phyloP scores from a whole-genome alignment of 2,329 filamentous ascomycete species.

The Xylariomycetidae sp. region DNA sequence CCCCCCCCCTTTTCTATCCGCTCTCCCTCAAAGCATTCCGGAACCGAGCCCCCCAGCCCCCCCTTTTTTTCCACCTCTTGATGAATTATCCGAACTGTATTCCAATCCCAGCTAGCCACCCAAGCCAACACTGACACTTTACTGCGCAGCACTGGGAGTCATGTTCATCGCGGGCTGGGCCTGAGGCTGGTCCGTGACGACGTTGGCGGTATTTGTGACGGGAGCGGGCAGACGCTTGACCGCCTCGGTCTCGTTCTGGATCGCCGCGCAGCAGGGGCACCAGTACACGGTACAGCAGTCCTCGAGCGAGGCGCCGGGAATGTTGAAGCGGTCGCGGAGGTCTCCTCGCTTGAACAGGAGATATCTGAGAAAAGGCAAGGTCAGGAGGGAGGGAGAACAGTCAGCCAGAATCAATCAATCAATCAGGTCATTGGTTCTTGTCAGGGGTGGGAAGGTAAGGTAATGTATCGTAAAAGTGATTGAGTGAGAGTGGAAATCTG shows the following conservation, averaged over 20 bases:
- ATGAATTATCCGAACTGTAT: too few relatives aligned
- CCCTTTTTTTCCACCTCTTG: too few relatives aligned
- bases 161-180: slow-evolving; percentile 6
- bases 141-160: background rate
- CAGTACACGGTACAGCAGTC: slow-evolving; percentile 52
- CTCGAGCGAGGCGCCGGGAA: slow-evolving; percentile 41
- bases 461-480: too few relatives aligned
- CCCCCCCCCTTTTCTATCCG: too few relatives aligned
- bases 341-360: slow-evolving; percentile 49
- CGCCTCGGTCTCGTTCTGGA: slow-evolving; percentile 57
- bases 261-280: slow-evolving; percentile 52
- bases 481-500: too few relatives aligned
- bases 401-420: too few relatives aligned
- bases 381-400: too few relatives aligned
- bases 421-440: too few relatives aligned
- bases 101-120: too few relatives aligned
- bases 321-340: slow-evolving; percentile 49
- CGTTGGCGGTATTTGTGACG: slow-evolving; percentile 15
- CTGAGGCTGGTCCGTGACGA: slow-evolving; percentile 8
- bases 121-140: background rate
- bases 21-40: too few relatives aligned
- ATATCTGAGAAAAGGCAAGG: slow-evolving; percentile 30
- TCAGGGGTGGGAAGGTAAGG: too few relatives aligned
- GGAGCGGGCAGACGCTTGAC: slow-evolving; percentile 20
- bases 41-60: too few relatives aligned